Conservation (phyloP, 305 asterid genomes). For the Fraxinus velutina region DNA sequence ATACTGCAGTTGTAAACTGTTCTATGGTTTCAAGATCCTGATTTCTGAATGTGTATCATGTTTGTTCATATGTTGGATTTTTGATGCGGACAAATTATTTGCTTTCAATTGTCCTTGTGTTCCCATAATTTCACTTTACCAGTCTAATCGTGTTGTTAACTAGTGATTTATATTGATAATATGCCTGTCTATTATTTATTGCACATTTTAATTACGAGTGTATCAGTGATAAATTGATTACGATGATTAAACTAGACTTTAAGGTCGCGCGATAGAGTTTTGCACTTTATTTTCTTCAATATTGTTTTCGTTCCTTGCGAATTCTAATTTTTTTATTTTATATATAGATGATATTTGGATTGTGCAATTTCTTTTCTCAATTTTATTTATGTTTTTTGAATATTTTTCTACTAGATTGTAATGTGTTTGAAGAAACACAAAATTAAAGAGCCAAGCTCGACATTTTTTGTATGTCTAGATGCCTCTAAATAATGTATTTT, state of each 20-base stretch:
- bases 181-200: neutral
- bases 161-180: neutral
- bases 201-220: neutral
- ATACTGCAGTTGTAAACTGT: slow-evolving; percentile 22
- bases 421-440: neutral
- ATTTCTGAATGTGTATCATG: slow-evolving; percentile 18
- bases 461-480: neutral
- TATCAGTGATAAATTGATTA: neutral
- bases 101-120: neutral
- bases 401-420: neutral
- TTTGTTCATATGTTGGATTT: slow-evolving; percentile 19
- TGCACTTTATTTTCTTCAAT: too few relatives aligned
- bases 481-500: neutral
- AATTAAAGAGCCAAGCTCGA: neutral
- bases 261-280: too few relatives aligned
- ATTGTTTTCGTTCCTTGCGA: neutral
- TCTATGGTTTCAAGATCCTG: slow-evolving; percentile 1
- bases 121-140: neutral
- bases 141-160: neutral
- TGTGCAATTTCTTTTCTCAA: too few relatives aligned
- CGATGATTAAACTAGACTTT: neutral
- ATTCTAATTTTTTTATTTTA: too few relatives aligned
- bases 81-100: neutral
- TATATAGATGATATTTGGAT: too few relatives aligned
- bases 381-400: too few relatives aligned